Evolutionary conservation across 441 rosid species (phyloP).

Genomic region (Adansonia rubrostipa): DNA sequence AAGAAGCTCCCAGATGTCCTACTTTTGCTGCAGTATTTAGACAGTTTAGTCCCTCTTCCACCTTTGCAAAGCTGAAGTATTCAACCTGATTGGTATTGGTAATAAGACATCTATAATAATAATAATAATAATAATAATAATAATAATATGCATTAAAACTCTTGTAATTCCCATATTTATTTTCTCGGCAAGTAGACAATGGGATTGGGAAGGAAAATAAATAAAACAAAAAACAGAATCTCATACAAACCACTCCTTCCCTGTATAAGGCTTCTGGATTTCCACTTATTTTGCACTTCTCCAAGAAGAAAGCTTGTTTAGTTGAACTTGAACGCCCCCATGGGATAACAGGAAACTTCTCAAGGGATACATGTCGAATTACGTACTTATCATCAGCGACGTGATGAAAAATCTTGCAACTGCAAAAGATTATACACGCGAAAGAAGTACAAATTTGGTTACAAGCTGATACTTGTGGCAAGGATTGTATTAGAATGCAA

Average conservation of each 20-base stretch:
- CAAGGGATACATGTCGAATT: conserved; percentile 2
- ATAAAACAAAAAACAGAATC: neutral
- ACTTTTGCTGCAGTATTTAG: conserved; percentile 21
- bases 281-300: conserved; percentile 23
- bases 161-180: neutral
- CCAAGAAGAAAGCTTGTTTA: conserved; percentile 5
- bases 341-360: conserved; percentile 3
- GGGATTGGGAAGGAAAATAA: neutral
- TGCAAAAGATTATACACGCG: neutral
- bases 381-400: conserved; percentile 22
- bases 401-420: conserved; percentile 31
- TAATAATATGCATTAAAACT: neutral
- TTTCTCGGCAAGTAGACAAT: neutral
- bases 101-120: neutral
- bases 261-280: conserved; percentile 35
- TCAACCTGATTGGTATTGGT: conserved; percentile 14
- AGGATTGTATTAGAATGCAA: no score
- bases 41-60: conserved; percentile 7
- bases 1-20: conserved; percentile 22
- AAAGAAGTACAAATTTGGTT: no score
- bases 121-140: neutral
- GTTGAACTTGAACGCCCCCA: conserved; percentile 2
- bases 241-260: conserved; percentile 29
- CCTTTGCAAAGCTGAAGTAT: conserved; percentile 14
- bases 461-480: no score